phyloP scores from a whole-genome alignment of 352 stramenopile species.

The Phytophthora niederhauseri region DNA sequence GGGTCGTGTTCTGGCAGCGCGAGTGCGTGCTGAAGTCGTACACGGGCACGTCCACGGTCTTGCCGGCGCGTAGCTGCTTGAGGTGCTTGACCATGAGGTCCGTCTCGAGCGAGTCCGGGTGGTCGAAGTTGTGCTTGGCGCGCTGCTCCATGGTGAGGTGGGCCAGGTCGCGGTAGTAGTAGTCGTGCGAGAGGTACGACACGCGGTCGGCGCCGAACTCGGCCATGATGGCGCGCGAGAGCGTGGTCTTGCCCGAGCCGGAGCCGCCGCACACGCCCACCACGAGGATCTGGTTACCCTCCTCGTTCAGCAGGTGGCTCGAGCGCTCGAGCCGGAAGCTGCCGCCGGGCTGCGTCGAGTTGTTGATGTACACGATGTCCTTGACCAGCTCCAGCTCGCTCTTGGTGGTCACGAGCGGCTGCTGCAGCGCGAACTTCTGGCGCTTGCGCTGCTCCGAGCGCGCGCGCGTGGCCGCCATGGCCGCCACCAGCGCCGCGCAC shows the following conservation, averaged over 20 bases:
- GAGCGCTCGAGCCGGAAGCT: slow-evolving; percentile 54
- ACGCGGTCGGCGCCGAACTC: slow-evolving; percentile 91
- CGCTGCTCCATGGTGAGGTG: slow-evolving; percentile 91
- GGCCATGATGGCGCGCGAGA: slow-evolving; percentile 89
- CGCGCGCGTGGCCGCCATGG: slow-evolving; percentile 49
- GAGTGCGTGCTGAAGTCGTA: slow-evolving; percentile 97
- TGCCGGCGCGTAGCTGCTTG: slow-evolving; percentile 81
- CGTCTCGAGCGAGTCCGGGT: slow-evolving; percentile 97
- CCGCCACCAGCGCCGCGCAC: slow-evolving; percentile 50
- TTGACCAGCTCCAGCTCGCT: slow-evolving; percentile 83
- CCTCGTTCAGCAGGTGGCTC: slow-evolving; percentile 47
- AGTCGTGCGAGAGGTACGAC: slow-evolving; percentile 96
- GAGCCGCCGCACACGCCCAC: slow-evolving; percentile 93
- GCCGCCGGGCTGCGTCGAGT: slow-evolving; percentile 47
- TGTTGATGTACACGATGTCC: slow-evolving; percentile 88
- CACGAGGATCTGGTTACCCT: slow-evolving; percentile 82
- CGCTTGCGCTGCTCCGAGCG: slow-evolving; percentile 51
- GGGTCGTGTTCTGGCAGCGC: slow-evolving; percentile 71
- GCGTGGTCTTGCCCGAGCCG: slow-evolving; percentile 92
- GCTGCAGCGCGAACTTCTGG: slow-evolving; percentile 48
- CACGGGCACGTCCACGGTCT: slow-evolving; percentile 90
- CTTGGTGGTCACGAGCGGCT: slow-evolving; percentile 49
- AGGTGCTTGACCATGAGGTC: slow-evolving; percentile 94
- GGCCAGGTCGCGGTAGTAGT: slow-evolving; percentile 96
- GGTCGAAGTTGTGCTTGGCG: slow-evolving; percentile 96